Conservation (phyloP, 1,284 basidiomycete species). For the Xerocomus amazonicus region DNA sequence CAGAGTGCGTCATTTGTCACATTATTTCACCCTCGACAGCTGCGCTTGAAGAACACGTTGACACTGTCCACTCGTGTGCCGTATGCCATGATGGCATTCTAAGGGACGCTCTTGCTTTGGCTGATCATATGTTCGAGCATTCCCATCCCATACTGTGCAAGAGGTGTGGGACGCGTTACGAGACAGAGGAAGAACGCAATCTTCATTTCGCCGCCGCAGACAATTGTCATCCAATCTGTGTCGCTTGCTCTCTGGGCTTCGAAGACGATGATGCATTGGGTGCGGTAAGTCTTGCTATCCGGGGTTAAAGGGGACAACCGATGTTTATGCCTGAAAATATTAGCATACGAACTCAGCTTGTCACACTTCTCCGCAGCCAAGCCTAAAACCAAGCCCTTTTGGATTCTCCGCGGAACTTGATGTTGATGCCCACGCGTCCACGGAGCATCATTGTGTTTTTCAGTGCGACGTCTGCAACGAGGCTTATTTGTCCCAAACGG, state of each 20-base stretch:
- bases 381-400: conserved; percentile 10
- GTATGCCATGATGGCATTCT: conserved; percentile 29
- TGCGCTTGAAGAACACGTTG: conserved; percentile 27
- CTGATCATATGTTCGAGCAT: conserved; percentile 29
- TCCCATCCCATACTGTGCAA: conserved; percentile 27
- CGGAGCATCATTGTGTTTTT: conserved; percentile 8
- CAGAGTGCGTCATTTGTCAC: conserved; percentile 27
- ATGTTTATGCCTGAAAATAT: conserved; percentile 11
- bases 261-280: conserved; percentile 26
- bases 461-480: conserved; percentile 28
- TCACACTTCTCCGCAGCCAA: conserved; percentile 13
- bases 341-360: conserved; percentile 22
- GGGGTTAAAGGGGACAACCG: conserved; percentile 5
- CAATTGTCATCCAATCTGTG: conserved; percentile 27
- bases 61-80: conserved; percentile 25
- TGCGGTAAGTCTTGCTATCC: conserved; percentile 17
- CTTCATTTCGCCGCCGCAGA: conserved; percentile 26
- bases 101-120: conserved; percentile 25
- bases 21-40: conserved; percentile 20
- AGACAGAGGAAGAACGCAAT: conserved; percentile 27
- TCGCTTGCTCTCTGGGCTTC: conserved; percentile 25
- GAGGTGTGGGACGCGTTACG: conserved; percentile 27
- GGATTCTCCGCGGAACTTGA: conserved; percentile 9
- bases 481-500: conserved; percentile 20
- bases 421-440: conserved; percentile 3